These are phyloP conservation scores for Penicillium manginii DNA, from an alignment of 495 filamentous ascomycete species.

Conservation along the genomic window DNA sequence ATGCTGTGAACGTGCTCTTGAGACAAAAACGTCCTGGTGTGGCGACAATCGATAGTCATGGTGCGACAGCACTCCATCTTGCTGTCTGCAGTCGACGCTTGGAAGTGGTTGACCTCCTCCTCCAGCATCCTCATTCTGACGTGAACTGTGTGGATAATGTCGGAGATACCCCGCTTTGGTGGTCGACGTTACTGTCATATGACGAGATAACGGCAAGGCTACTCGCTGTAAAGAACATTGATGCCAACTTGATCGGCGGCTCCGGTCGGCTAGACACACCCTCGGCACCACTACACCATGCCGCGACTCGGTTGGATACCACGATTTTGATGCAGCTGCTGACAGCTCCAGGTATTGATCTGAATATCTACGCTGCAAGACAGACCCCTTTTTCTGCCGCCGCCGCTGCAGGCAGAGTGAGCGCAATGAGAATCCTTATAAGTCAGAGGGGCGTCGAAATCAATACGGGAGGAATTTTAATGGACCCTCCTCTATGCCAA, in stretches of 20 bases:
- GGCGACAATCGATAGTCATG: not conserved
- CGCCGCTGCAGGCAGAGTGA: constrained; percentile 2
- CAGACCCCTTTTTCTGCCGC: constrained; percentile 14
- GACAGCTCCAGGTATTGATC: constrained; percentile 7
- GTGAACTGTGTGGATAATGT: not conserved
- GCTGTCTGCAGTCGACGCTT: not conserved
- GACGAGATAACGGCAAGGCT: constrained; percentile 13
- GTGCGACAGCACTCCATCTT: not conserved
- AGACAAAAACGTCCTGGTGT: not conserved
- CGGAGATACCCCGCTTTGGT: not conserved
- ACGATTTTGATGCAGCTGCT: constrained; percentile 10
- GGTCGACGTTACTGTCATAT: constrained; percentile 4
- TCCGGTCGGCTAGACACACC: not conserved
- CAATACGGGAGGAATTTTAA: constrained; percentile 7
- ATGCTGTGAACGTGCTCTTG: not conserved
- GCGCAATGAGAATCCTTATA: constrained; percentile 9
- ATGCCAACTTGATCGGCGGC: constrained; percentile 12
- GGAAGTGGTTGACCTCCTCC: not conserved
- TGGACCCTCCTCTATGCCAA: constrained; percentile 10
- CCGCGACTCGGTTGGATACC: not conserved
- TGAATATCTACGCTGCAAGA: constrained; percentile 9
- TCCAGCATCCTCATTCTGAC: not conserved
- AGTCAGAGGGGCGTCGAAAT: constrained; percentile 10
- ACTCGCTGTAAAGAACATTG: constrained; percentile 4
- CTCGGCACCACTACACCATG: constrained; percentile 4